Base-by-base conservation (phyloP, 148 eudicot species). In the Diospyros lotus region DNA sequence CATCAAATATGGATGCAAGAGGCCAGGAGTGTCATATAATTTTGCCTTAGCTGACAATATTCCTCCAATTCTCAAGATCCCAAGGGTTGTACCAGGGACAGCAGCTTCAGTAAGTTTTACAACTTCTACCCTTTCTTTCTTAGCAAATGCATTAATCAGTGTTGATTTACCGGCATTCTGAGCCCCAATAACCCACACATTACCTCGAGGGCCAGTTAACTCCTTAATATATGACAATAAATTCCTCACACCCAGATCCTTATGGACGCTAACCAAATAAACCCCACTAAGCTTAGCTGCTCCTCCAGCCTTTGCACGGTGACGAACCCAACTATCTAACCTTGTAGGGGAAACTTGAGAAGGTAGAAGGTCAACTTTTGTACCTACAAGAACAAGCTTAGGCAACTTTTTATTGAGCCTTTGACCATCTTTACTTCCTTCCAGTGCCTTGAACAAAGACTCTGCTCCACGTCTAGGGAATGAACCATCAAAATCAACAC, bases 161-260 rank as follows among this genome's bases (percentile, higher is more conserved):
- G 97, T 94, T 8, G 98, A 94, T 73, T 94, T 94, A 52, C 98
- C 98, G 2, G 97, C 97, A 84, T 94, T 94, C 72, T 94, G 98
- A 68, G 98, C 93, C 45, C 98, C 98, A 72, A 94, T 85, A 76
- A 94, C 95, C 98, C 98, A 94, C 52, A 94, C 97, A 83, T 92
- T 88, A 77, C 98, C 98, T 75, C 98, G 90, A 64, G 98, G 98
- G 5, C 98, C 98, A 59, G 97, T 89, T 81, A 84, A 80, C 45
- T 84, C 86, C 87, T 94, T 94, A 58, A 94, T 79, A 75, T 77
- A 92, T 10, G 90, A 72, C 58, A 92, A 73, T 76, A 94, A 79
- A 81, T 94, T 94, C 81, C 88, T 94, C 73, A 94, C 96, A 63
- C 97, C 96, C 78, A 92, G 81, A 89, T 94, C 98, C 77, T 94